Conservation (phyloP, 805 yeast genomes). For the Saccharomycopsis guyanensis region DNA sequence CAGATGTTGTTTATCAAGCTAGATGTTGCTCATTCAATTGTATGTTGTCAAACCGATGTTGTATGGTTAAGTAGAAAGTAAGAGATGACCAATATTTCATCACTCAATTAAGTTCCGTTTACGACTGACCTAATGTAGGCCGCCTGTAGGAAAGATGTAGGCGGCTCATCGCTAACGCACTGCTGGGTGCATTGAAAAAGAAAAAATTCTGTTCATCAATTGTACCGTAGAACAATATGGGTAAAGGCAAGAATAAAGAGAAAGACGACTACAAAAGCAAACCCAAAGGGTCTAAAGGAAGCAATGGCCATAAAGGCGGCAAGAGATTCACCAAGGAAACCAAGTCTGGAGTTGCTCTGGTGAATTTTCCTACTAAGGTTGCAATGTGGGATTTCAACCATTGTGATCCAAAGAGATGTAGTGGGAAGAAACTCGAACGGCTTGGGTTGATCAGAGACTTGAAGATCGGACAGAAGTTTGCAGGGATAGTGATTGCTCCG, state of each 20-base stretch:
- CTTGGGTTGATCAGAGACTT: conserved; percentile 73
- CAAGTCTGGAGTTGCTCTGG: conserved; percentile 27
- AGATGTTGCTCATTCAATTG: no score
- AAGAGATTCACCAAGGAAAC: conserved; percentile 2
- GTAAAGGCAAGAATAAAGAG: conserved; percentile 20
- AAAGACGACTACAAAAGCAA: conserved; percentile 5
- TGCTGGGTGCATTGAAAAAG: no score
- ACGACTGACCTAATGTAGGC: no score
- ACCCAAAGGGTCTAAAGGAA: conserved; percentile 1
- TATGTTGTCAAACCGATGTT: no score
- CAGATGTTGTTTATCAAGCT: no score
- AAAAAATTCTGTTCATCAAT: no score
- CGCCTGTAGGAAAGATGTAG: no score
- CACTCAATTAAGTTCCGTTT: no score
- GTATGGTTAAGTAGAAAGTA: no score
- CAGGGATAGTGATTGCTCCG: conserved; percentile 87
- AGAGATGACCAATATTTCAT: no score
- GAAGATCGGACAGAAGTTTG: conserved; percentile 88
- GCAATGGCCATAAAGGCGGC: conserved; percentile 17
- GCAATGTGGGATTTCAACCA: conserved; percentile 99
- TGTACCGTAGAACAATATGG: no score
- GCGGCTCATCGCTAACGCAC: no score
- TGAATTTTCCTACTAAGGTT: conserved; percentile 67
- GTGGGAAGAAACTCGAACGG: conserved; percentile 89
- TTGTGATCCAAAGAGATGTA: conserved; percentile 96